phyloP scores from a whole-genome alignment of 169 alveolate species.

The Cryptosporidium andersoni region DNA sequence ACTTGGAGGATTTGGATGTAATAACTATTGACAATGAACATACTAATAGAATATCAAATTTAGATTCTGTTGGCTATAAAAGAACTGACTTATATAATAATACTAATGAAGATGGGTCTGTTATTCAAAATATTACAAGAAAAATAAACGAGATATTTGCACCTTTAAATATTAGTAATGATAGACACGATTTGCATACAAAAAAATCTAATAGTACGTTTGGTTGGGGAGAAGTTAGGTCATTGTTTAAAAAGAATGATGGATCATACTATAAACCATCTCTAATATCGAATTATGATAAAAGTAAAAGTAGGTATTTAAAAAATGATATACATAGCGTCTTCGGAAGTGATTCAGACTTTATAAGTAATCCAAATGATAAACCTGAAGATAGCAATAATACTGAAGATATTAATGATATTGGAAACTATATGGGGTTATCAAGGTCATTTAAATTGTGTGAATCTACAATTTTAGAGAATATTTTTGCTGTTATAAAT shows the following conservation, averaged over 20 bases:
- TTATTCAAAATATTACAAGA: no score
- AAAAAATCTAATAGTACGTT: no score
- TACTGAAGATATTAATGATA: constrained; percentile 6
- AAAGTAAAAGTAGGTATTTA: constrained; percentile 3
- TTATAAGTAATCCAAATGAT: neutral
- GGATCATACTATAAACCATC: no score
- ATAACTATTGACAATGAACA: constrained; percentile 13
- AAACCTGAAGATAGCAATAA: neutral
- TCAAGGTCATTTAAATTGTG: constrained; percentile 24
- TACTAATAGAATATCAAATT: neutral
- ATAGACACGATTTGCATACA: no score
- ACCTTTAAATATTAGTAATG: no score
- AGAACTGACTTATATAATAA: no score
- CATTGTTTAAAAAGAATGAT: no score
- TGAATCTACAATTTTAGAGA: constrained; percentile 38
- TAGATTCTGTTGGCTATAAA: no score
- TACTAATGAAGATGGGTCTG: no score
- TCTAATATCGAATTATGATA: neutral
- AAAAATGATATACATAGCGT: neutral
- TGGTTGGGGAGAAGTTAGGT: no score
- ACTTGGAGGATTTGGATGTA: constrained; percentile 47
- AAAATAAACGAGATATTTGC: no score
- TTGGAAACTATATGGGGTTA: constrained; percentile 47
- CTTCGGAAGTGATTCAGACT: neutral
- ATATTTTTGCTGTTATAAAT: constrained; percentile 53